These are phyloP conservation scores for Rhodomyrtus psidioides DNA, from an alignment of 441 rosid species.

Conservation along the genomic window DNA sequence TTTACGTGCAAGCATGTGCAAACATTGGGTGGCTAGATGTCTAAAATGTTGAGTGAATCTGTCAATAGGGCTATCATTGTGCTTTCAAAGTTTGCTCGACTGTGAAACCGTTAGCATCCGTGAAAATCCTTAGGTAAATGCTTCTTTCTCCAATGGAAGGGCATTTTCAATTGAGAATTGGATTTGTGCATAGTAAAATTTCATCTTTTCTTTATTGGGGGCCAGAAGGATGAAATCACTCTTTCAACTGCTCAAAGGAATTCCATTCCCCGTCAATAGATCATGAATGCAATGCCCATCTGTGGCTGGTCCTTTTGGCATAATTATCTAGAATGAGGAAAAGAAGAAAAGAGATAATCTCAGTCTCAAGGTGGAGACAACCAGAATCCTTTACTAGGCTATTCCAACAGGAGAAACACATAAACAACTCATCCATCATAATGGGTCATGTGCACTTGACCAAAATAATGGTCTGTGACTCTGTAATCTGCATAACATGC, in stretches of 20 bases:
- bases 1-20: not conserved
- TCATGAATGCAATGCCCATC: not conserved
- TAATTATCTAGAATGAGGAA: not conserved
- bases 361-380: not conserved
- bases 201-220: not conserved
- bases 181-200: not conserved
- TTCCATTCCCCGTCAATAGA: not conserved
- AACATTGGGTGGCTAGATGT: not conserved
- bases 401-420: not conserved
- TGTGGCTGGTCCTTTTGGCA: not conserved
- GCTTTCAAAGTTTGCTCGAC: not conserved
- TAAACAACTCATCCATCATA: not conserved
- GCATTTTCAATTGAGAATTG: not conserved
- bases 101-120: not conserved
- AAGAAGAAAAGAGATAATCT: not conserved
- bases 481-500: not conserved
- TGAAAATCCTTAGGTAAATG: not conserved
- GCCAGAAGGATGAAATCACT: not conserved
- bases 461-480: not conserved
- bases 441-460: not conserved
- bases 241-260: not conserved
- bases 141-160: not conserved
- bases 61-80: not conserved
- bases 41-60: not conserved
- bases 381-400: not conserved